phyloP scores from a whole-genome alignment of 2,329 filamentous ascomycete species.

The Parastagonospora avenae region DNA sequence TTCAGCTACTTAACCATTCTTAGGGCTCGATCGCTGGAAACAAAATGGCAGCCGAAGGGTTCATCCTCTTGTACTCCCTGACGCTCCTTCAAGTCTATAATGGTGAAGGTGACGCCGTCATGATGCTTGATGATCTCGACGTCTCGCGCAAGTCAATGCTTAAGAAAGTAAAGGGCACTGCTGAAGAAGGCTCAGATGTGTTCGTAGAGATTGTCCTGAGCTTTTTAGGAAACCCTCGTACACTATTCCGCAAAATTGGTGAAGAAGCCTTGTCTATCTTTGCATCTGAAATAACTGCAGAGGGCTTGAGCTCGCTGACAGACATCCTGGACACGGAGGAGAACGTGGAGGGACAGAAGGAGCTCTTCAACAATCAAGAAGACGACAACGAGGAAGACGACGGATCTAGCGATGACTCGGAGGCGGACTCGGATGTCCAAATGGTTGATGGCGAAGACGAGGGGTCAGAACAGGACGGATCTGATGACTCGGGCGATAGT shows the following conservation, averaged over 20 bases:
- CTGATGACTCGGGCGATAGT: constrained; percentile 6
- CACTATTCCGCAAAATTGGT: constrained; percentile 82
- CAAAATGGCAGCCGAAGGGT: constrained; percentile 60
- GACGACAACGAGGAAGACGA: constrained; percentile 44
- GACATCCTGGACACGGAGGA: constrained; percentile 80
- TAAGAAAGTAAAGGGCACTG: constrained; percentile 43
- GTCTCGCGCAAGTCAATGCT: constrained; percentile 70
- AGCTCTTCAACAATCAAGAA: constrained; percentile 74
- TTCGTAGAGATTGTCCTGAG: constrained; percentile 89
- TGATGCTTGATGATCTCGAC: constrained; percentile 80
- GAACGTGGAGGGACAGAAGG: constrained; percentile 79
- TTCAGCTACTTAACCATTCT: constrained; percentile 11
- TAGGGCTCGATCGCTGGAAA: constrained; percentile 34
- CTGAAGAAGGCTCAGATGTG: constrained; percentile 29
- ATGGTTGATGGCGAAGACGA: constrained; percentile 49
- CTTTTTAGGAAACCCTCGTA: constrained; percentile 83
- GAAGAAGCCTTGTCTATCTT: constrained; percentile 88
- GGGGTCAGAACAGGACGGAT: constrained; percentile 19
- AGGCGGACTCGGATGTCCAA: constrained; percentile 53
- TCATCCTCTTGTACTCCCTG: constrained; percentile 82
- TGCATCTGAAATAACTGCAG: constrained; percentile 72
- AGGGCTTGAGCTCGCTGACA: constrained; percentile 70
- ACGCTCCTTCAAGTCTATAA: constrained; percentile 89
- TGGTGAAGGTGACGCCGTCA: constrained; percentile 82
- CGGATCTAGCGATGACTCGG: constrained; percentile 53